Evolutionary conservation across 108 stramenopile species (phyloP), one percentile per base, ranked within the genome.

Genomic region (Chaetoceros tenuissimus): DNA sequence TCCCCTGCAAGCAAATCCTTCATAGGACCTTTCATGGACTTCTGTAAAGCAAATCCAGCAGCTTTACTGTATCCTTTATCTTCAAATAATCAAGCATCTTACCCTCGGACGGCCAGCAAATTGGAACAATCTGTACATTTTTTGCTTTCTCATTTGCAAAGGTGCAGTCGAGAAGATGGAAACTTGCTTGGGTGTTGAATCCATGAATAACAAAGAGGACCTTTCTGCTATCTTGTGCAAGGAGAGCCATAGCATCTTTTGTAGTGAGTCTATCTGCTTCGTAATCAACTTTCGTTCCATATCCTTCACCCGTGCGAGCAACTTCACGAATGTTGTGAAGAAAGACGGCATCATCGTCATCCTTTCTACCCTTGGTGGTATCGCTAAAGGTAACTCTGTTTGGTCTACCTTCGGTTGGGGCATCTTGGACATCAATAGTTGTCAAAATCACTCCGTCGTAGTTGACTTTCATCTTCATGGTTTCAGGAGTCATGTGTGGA

Each of bases 131-230:
- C 19, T 47, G 19, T 1, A 3, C 3, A 19, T 47, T 47, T 19
- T 19, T 47, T 2, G 22, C 19, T 1, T 47, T 47, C 2, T 47
- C 46, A 19, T 47, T 47, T 1, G 46, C 46, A 1, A 21, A 21
- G 46, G 22, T 19, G 46, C 46, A 47, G 46, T 47, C 46, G 1
- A 22, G 21, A 1, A 47, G 46, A 3, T 47, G 46, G 3, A 3
- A 47, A 3, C 46, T 3, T 3, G 46, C 46, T 3, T 47, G 46
- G 3, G 46, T 47, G 46, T 47, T 47, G 3, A 47, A 47, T 19
- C 46, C 46, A 3, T 47, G 46, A 47, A 47, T 47, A 3, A 47
- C 46, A 47, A 47, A 47, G 46, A 47, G 46, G 19, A 22, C 46
- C 3, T 47, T 47, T 22, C 22, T 47, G n/a, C n/a, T n/a, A 2